These are phyloP conservation scores for Colletotrichum sp. DNA, from an alignment of 2,329 filamentous ascomycete genomes.

Conservation along the genomic window DNA sequence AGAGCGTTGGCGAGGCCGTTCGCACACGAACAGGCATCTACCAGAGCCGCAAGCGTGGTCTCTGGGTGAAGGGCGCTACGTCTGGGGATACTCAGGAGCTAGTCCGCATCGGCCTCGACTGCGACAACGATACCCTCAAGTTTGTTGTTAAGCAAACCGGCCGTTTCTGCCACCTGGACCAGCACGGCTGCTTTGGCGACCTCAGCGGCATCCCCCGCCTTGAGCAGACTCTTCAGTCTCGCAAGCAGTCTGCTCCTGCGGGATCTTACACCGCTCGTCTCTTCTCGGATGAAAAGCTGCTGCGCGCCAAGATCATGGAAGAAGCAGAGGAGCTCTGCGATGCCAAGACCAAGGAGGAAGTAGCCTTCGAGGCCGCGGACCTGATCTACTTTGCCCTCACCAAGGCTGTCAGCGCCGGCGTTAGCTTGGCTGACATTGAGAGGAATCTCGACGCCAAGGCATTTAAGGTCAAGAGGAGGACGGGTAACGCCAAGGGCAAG, in stretches of 20 bases:
- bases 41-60: constrained; percentile 90
- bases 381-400: constrained; percentile 95
- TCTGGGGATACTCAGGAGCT: constrained; percentile 95
- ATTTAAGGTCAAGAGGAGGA: constrained; percentile 91
- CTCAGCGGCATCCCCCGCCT: constrained; percentile 82
- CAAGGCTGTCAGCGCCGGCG: constrained; percentile 84
- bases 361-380: constrained; percentile 94
- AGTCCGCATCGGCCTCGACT: constrained; percentile 84
- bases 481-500: constrained; percentile 91
- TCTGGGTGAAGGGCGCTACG: constrained; percentile 96
- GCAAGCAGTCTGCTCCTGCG: constrained; percentile 81
- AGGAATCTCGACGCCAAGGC: constrained; percentile 92
- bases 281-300: constrained; percentile 88
- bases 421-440: constrained; percentile 88
- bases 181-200: constrained; percentile 90
- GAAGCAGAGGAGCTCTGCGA: constrained; percentile 95
- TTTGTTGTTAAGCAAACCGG: constrained; percentile 92
- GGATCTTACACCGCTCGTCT: constrained; percentile 94
- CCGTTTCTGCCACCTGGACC: constrained; percentile 92
- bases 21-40: constrained; percentile 84
- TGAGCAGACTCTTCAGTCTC: constrained; percentile 83
- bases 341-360: constrained; percentile 79
- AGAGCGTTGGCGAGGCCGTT: constrained; percentile 87
- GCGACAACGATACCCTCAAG: constrained; percentile 89
- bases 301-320: constrained; percentile 97